A percentile compares a stretch with the other conserved stretches of the same genome.
Evolutionary conservation across 768 basidiomycete genomes (phyloP).

Genomic region (Kwoniella botswanensis): DNA sequence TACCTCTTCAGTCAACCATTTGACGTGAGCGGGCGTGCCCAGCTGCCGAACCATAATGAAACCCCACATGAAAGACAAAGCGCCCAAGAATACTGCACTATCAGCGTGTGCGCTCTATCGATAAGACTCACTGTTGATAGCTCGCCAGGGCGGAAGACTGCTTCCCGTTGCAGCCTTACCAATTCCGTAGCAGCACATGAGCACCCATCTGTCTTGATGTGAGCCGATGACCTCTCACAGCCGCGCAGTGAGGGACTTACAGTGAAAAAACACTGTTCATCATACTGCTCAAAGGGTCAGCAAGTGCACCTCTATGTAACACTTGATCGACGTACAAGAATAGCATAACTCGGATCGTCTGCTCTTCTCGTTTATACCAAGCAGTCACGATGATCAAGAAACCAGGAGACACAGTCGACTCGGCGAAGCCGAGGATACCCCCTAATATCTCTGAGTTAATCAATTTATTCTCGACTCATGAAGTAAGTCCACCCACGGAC

Average conservation of each 20-base stretch:
- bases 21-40: constrained; percentile 19
- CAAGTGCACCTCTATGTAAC: not conserved
- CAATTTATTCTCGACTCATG: no score
- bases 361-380: constrained; percentile 28
- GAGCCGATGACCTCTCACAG: no score
- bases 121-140: constrained; percentile 26
- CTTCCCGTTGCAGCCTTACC: constrained; percentile 21
- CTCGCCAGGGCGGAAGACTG: constrained; percentile 23
- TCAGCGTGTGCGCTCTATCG: not conserved
- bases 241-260: not conserved
- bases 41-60: constrained; percentile 10
- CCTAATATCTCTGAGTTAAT: not conserved
- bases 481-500: not conserved
- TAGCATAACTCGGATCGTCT: constrained; percentile 9
- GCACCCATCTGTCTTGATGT: constrained; percentile 3
- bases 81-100: constrained; percentile 27
- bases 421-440: constrained; percentile 18
- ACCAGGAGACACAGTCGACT: constrained; percentile 18
- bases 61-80: constrained; percentile 33
- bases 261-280: constrained; percentile 37
- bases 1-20: constrained; percentile 25
- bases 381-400: constrained; percentile 27
- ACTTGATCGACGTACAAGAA: constrained; percentile 17
- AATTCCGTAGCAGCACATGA: constrained; percentile 28
- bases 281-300: constrained; percentile 8